Percentiles rank a stretch among this genome's conserved stretches.
Conservation (phyloP, 1,284 basidiomycete species). For the Athelia sp. region DNA sequence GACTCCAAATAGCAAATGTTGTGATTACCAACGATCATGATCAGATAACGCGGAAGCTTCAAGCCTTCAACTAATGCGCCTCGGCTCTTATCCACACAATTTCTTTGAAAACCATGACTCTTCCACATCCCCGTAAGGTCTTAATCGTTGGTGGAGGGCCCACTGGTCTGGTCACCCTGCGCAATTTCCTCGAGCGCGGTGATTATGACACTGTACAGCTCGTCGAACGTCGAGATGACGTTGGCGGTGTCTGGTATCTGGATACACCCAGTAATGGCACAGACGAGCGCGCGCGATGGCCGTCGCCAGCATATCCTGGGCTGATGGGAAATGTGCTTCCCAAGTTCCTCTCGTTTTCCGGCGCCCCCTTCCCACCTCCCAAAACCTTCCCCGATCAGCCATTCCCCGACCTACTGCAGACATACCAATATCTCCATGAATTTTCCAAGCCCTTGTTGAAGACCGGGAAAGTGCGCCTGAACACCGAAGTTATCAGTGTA, state of each 20-base stretch:
- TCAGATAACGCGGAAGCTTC: too few relatives aligned
- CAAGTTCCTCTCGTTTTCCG: constrained; percentile 39
- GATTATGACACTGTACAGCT: constrained; percentile 34
- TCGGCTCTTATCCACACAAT: too few relatives aligned
- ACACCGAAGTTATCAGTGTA: constrained; percentile 32
- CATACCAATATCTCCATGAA: constrained; percentile 31
- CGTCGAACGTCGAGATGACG: constrained; percentile 37
- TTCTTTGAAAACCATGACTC: not conserved
- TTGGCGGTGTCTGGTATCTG: constrained; percentile 41
- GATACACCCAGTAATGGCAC: not conserved
- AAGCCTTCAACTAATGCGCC: too few relatives aligned
- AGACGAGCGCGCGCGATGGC: constrained; percentile 27
- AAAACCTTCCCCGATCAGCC: constrained; percentile 28
- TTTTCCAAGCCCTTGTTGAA: constrained; percentile 32
- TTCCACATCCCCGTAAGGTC: constrained; percentile 16
- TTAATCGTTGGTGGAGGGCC: constrained; percentile 40
- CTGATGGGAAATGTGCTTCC: constrained; percentile 46
- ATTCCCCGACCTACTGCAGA: constrained; percentile 39
- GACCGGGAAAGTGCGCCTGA: constrained; percentile 30
- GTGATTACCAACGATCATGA: too few relatives aligned
- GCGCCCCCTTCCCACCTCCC: constrained; percentile 27
- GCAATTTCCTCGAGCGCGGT: constrained; percentile 34
- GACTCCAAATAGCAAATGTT: too few relatives aligned
- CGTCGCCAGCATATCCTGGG: constrained; percentile 38
- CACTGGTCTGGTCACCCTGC: constrained; percentile 37